phyloP scores from a whole-genome alignment of 164 flowering plant species.

The Stephania cephalantha region DNA sequence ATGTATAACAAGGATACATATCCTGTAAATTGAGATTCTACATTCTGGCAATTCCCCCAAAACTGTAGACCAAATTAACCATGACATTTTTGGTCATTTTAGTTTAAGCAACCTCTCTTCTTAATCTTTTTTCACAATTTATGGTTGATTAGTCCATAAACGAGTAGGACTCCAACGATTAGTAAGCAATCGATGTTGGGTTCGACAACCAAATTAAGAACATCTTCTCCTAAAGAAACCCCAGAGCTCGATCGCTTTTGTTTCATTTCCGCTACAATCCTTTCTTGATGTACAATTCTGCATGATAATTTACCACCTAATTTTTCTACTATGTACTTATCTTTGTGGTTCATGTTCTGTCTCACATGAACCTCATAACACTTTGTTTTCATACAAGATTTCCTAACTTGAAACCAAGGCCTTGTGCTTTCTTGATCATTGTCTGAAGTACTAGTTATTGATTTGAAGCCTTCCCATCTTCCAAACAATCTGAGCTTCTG shows the following conservation, averaged over 20 bases:
- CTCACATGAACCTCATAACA: constrained; percentile 19
- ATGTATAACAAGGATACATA: too few species aligned
- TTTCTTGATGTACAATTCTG: constrained; percentile 22
- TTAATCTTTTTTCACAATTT: constrained; percentile 4
- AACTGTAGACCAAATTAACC: too few species aligned
- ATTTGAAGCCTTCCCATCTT: constrained; percentile 38
- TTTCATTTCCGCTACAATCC: constrained; percentile 32
- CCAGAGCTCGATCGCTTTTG: constrained; percentile 14
- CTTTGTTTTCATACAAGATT: constrained; percentile 3
- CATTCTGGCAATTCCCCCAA: too few species aligned
- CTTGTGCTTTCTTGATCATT: background rate
- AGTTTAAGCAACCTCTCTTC: too few species aligned
- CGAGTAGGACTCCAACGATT: constrained; percentile 10
- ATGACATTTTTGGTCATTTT: too few species aligned
- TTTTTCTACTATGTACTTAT: constrained; percentile 21
- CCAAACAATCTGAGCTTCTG: constrained; percentile 23
- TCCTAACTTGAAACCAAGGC: constrained; percentile 36
- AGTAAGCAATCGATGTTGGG: constrained; percentile 10
- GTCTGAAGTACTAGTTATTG: constrained; percentile 5
- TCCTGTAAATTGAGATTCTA: too few species aligned
- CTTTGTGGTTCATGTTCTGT: constrained; percentile 3
- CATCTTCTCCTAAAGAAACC: constrained; percentile 13
- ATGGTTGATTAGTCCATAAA: constrained; percentile 9
- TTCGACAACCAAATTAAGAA: constrained; percentile 10
- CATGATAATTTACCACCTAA: constrained; percentile 12